phyloP scores from a whole-genome alignment of 352 stramenopile species.

The Globisporangium barbulae region DNA sequence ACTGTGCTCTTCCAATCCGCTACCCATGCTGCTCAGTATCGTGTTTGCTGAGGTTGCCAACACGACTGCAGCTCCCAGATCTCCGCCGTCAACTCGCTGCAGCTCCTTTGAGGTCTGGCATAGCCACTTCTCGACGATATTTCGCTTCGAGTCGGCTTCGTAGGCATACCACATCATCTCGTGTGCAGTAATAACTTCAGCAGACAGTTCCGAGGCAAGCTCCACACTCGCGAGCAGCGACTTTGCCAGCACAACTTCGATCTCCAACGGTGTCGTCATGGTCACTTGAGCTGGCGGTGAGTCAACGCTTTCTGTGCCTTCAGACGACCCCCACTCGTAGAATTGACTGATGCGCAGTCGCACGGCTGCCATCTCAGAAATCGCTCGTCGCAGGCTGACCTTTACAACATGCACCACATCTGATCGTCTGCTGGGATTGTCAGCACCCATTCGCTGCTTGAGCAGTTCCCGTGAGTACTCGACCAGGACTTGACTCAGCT shows the following conservation, averaged over 20 bases:
- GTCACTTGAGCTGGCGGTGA: not conserved
- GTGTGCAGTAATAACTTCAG: conserved; percentile 28
- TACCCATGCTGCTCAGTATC: conserved; percentile 7
- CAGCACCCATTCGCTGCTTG: not conserved
- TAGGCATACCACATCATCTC: conserved; percentile 73
- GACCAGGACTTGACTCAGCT: conserved; percentile 8
- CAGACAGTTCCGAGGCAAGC: conserved; percentile 28
- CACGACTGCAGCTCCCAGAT: conserved; percentile 31
- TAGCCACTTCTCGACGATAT: conserved; percentile 73
- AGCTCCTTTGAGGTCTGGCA: conserved; percentile 31
- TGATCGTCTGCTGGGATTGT: not conserved
- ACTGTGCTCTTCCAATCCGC: conserved; percentile 19
- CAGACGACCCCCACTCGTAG: not conserved
- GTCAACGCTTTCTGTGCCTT: not conserved
- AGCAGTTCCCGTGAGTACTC: conserved; percentile 8
- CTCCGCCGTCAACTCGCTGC: conserved; percentile 12
- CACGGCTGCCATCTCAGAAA: not conserved
- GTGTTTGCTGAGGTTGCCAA: conserved; percentile 25
- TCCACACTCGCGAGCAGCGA: conserved; percentile 33
- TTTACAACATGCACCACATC: not conserved
- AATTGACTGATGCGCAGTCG: not conserved
- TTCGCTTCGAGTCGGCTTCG: conserved; percentile 39
- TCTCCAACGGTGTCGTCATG: conserved; percentile 19
- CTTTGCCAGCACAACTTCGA: conserved; percentile 36
- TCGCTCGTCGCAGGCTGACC: conserved; percentile 6